Conservation (phyloP, 1,284 basidiomycete species). For the Mycena citricolor region DNA sequence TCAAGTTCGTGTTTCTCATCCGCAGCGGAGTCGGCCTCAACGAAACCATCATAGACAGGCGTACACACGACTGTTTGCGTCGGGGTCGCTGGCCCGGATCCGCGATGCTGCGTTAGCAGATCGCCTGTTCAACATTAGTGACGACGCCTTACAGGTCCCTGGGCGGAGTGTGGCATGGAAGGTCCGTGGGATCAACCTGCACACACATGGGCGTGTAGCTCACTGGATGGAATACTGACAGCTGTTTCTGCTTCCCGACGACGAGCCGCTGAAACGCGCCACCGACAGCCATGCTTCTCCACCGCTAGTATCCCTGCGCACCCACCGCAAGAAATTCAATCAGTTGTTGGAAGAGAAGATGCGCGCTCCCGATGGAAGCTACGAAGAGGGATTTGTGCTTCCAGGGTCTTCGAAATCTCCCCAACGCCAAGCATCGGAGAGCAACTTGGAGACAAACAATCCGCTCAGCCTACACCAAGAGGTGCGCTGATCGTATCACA, state of each 20-base stretch:
- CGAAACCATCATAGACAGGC: conserved; percentile 43
- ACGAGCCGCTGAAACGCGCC: conserved; percentile 53
- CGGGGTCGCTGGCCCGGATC: conserved; percentile 58
- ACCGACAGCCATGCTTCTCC: conserved; percentile 42
- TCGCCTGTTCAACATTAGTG: conserved; percentile 52
- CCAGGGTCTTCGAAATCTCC: conserved; percentile 47
- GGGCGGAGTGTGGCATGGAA: conserved; percentile 82
- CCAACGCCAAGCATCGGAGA: conserved; percentile 34
- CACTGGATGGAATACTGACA: too few relatives aligned
- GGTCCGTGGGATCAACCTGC: conserved; percentile 41
- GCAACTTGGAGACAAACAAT: conserved; percentile 69
- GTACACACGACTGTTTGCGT: conserved; percentile 61
- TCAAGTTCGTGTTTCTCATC: conserved; percentile 16
- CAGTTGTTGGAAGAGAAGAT: conserved; percentile 59
- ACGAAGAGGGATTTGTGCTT: conserved; percentile 61
- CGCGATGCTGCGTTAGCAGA: conserved; percentile 64
- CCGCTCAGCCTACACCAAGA: conserved; percentile 84
- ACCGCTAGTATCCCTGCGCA: conserved; percentile 46
- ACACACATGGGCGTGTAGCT: too few relatives aligned
- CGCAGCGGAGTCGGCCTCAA: background rate
- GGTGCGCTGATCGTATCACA: conserved; percentile 41
- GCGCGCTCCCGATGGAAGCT: conserved; percentile 77
- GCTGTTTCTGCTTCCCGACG: conserved; percentile 58
- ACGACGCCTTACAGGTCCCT: conserved; percentile 45
- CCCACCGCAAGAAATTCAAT: conserved; percentile 52